phyloP scores from a whole-genome alignment of 2,329 filamentous ascomycete species.

The Sclerotinia spermophila region DNA sequence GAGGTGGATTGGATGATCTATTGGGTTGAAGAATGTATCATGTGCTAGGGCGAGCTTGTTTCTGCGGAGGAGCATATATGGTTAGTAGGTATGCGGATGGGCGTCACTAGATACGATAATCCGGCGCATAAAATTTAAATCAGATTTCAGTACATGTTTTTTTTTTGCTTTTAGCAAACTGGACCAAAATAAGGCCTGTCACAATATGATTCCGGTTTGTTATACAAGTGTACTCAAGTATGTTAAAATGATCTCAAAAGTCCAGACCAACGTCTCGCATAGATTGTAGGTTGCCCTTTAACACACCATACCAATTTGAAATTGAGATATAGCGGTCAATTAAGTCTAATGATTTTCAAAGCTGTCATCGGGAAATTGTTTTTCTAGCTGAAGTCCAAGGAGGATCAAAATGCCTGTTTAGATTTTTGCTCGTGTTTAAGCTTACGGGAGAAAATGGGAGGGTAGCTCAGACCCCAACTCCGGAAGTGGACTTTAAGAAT shows the following conservation, averaged over 20 bases:
- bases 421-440: not conserved
- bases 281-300: not conserved
- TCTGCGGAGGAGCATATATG: conserved; percentile 6
- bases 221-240: not conserved
- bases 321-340: not conserved
- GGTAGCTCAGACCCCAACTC: conserved; percentile 15
- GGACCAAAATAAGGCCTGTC: not conserved
- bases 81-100: conserved; percentile 5
- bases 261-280: not conserved
- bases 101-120: conserved; percentile 18
- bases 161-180: not conserved
- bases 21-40: conserved; percentile 38
- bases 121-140: conserved; percentile 7
- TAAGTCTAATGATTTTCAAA: not conserved
- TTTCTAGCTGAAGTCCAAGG: not conserved
- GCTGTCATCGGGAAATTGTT: not conserved
- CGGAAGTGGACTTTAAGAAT: not conserved
- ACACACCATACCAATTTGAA: not conserved
- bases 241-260: not conserved
- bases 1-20: conserved; percentile 43
- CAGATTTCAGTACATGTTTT: not conserved
- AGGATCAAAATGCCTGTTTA: not conserved
- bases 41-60: not conserved
- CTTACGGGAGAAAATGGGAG: conserved; percentile 14
- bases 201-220: not conserved